These are phyloP conservation scores for Phytophthora sansomeana DNA, from an alignment of 352 stramenopile genomes.

Conservation along the genomic window DNA sequence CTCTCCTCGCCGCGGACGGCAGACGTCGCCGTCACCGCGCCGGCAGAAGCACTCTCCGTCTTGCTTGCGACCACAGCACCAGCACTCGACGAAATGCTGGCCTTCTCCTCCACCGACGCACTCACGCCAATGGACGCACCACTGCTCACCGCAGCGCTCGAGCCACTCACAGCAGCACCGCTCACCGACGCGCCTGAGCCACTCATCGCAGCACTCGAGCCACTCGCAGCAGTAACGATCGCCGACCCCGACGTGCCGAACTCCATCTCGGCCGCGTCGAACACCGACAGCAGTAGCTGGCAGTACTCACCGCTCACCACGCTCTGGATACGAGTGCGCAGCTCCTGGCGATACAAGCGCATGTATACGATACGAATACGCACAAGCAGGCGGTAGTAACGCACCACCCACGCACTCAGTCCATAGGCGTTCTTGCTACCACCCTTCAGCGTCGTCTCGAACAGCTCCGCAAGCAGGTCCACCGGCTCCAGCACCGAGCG, in stretches of 20 bases:
- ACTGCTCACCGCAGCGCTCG: too few relatives aligned
- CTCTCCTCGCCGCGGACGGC: neutral
- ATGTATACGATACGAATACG: constrained; percentile 46
- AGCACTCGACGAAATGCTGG: constrained; percentile 1
- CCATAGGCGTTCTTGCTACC: too few relatives aligned
- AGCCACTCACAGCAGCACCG: neutral
- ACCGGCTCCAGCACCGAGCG: constrained; percentile 37
- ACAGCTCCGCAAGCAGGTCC: constrained; percentile 36
- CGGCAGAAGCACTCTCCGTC: too few relatives aligned
- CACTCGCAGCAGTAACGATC: neutral
- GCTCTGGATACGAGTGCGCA: constrained; percentile 15
- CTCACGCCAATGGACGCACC: too few relatives aligned
- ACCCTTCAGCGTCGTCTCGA: too few relatives aligned
- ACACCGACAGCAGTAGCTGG: constrained; percentile 1
- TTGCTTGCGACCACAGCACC: too few relatives aligned
- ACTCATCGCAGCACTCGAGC: too few relatives aligned
- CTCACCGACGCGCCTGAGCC: too few relatives aligned
- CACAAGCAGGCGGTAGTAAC: too few relatives aligned
- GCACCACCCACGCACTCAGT: too few relatives aligned
- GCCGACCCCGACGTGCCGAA: constrained; percentile 3
- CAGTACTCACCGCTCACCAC: constrained; percentile 19
- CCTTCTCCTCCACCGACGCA: constrained; percentile 15
- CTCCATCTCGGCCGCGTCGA: constrained; percentile 7
- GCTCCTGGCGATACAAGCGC: constrained; percentile 47
- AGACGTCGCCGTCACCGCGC: constrained; percentile 5